Conservation (phyloP, 1,284 basidiomycete species). For the Pascua sp. region DNA sequence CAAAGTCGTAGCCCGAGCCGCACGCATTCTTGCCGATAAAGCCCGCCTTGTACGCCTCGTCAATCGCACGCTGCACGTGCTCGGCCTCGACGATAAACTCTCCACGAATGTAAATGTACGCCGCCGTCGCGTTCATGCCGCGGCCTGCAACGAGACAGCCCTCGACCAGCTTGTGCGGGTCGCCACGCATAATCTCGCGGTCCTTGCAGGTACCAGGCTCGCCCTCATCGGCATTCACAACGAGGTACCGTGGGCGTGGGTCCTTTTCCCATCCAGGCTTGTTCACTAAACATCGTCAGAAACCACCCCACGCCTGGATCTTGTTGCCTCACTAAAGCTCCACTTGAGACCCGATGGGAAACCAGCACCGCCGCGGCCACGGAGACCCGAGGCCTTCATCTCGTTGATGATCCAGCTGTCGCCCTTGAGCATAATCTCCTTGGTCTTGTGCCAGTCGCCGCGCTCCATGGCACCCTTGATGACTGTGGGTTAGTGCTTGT, state of each 20-base stretch:
- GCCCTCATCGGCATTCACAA: slow-evolving; percentile 97
- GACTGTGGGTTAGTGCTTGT: slow-evolving; percentile 40
- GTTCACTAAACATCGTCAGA: slow-evolving; percentile 54
- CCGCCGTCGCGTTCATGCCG: slow-evolving; percentile 88
- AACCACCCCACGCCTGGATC: background rate
- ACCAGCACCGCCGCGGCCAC: slow-evolving; percentile 94
- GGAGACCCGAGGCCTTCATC: slow-evolving; percentile 92
- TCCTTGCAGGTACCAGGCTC: slow-evolving; percentile 99
- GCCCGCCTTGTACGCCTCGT: slow-evolving; percentile 91
- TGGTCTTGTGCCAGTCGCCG: slow-evolving; percentile 97
- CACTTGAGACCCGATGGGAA: slow-evolving; percentile 97
- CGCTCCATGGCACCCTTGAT: slow-evolving; percentile 84
- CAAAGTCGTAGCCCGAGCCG: slow-evolving; percentile 87
- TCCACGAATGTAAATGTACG: slow-evolving; percentile 98
- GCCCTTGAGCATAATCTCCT: slow-evolving; percentile 91
- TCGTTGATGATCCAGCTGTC: slow-evolving; percentile 77
- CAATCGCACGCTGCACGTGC: slow-evolving; percentile 90
- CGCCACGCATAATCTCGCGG: slow-evolving; percentile 94
- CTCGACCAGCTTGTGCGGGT: slow-evolving; percentile 97
- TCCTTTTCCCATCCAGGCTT: slow-evolving; percentile 98
- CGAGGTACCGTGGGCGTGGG: slow-evolving; percentile 84
- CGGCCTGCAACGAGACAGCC: slow-evolving; percentile 97
- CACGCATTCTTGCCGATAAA: slow-evolving; percentile 90
- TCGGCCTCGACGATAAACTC: slow-evolving; percentile 95
- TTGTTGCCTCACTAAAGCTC: slow-evolving; percentile 72